phyloP scores from a whole-genome alignment of 2,329 filamentous ascomycete species.

The Colletotrichum brevisporum region DNA sequence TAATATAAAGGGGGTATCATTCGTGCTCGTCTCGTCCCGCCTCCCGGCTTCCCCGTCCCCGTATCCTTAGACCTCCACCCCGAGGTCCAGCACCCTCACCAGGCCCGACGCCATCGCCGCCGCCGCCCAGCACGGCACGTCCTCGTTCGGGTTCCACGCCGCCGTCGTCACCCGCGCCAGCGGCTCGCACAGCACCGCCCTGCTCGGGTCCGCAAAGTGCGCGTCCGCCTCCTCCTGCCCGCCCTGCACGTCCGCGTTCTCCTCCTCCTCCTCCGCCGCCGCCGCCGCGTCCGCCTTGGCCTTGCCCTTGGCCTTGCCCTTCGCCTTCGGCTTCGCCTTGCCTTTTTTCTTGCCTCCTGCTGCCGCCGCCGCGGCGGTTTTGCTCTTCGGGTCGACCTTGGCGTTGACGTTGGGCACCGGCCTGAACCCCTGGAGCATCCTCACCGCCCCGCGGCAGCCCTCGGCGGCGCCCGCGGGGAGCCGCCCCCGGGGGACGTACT shows the following conservation, averaged over 20 bases:
- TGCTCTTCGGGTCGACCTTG: conserved; percentile 58
- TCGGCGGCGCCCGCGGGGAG: conserved; percentile 39
- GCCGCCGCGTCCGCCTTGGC: conserved; percentile 42
- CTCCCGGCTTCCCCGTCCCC: too few relatives aligned
- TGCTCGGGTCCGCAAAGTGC: conserved; percentile 53
- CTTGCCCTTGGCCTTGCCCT: conserved; percentile 52
- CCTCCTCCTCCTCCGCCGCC: conserved; percentile 51
- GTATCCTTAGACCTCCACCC: conserved; percentile 55
- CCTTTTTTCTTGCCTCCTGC: conserved; percentile 50
- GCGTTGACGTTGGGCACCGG: conserved; percentile 65
- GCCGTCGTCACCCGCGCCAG: conserved; percentile 73
- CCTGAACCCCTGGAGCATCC: conserved; percentile 67
- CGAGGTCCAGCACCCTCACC: conserved; percentile 76
- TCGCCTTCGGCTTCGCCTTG: conserved; percentile 54
- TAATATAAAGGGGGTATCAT: conserved; percentile 32
- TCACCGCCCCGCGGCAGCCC: conserved; percentile 58
- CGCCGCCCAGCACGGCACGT: conserved; percentile 77
- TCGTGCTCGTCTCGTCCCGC: not conserved
- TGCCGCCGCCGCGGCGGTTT: conserved; percentile 47
- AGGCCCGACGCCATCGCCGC: conserved; percentile 77
- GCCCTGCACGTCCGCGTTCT: conserved; percentile 37
- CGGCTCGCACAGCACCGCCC: conserved; percentile 72
- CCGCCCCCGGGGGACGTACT: conserved; percentile 59
- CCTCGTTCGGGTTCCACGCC: conserved; percentile 77
- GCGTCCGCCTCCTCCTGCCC: conserved; percentile 42